A percentile compares a stretch with the other conserved stretches of the same genome.
Evolutionary conservation across 1,139 yeast species (phyloP).

Genomic region (Geotrichum carabidarum): DNA sequence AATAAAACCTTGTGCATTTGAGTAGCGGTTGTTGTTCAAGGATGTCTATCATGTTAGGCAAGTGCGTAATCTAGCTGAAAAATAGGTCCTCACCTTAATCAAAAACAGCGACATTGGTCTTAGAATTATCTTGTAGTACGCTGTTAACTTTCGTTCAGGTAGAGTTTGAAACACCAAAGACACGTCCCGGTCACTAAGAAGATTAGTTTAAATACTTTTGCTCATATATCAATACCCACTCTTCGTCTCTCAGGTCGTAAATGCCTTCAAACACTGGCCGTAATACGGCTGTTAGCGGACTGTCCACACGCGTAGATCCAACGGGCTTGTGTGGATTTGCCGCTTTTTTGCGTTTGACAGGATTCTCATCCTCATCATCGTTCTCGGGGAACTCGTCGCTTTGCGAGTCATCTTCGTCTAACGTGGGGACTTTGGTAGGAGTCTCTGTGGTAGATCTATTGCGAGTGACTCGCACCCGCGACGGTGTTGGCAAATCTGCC

Average conservation of each 20-base stretch:
- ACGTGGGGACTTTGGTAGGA: not conserved
- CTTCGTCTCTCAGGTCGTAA: slow-evolving; percentile 32
- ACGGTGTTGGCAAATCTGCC: slow-evolving; percentile 4
- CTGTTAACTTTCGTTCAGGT: slow-evolving; percentile 43
- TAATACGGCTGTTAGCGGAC: slow-evolving; percentile 10
- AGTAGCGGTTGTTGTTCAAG: slow-evolving; percentile 53
- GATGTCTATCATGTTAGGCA: slow-evolving; percentile 27
- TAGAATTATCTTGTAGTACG: slow-evolving; percentile 46
- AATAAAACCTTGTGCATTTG: slow-evolving; percentile 60
- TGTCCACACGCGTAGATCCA: slow-evolving; percentile 12
- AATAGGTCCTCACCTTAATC: slow-evolving; percentile 34
- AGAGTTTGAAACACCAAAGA: slow-evolving; percentile 44
- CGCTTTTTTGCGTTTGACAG: not conserved
- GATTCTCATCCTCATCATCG: slow-evolving; percentile 6
- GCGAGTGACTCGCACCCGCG: slow-evolving; percentile 10
- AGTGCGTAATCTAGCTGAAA: not conserved
- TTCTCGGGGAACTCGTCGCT: not conserved
- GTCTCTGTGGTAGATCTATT: not conserved
- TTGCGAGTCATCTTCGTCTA: not conserved
- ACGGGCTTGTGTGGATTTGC: not conserved
- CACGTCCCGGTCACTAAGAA: slow-evolving; percentile 30
- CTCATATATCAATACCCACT: slow-evolving; percentile 10
- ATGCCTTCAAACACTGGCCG: slow-evolving; percentile 35
- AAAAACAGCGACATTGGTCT: slow-evolving; percentile 46
- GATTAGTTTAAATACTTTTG: not conserved